Evolutionary conservation across 2,329 filamentous ascomycete genomes (phyloP).

Genomic region (Xylaria sp.): DNA sequence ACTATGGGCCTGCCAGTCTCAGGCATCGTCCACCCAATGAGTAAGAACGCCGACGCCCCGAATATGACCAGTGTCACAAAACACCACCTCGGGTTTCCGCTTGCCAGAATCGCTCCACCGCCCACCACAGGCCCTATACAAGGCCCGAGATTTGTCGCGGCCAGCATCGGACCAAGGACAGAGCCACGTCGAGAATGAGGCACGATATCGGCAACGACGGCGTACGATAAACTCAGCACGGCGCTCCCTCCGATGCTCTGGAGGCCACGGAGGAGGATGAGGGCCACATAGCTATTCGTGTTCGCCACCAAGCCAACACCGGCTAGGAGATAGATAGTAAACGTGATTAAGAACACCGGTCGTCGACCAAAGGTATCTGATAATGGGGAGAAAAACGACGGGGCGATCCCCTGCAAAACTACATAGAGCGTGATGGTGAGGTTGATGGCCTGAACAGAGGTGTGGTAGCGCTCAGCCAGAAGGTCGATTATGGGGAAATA

Average conservation of each 20-base stretch:
- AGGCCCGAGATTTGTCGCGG: conserved; percentile 7
- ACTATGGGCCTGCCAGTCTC: conserved; percentile 19
- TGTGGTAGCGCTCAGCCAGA: neutral
- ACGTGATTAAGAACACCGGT: neutral
- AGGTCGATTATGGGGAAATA: conserved; percentile 15
- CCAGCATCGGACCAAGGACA: conserved; percentile 13
- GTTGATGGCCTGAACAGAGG: conserved; percentile 21
- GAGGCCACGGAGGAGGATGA: conserved; percentile 28
- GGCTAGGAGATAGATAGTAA: conserved; percentile 55
- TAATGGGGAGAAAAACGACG: neutral
- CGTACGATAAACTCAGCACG: conserved; percentile 1
- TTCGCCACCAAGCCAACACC: conserved; percentile 57
- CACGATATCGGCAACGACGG: conserved; percentile 13
- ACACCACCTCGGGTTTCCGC: neutral
- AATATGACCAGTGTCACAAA: conserved; percentile 17
- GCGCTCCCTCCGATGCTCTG: conserved; percentile 32
- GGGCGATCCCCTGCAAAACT: conserved; percentile 12
- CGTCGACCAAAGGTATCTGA: neutral
- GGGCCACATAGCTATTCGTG: conserved; percentile 22
- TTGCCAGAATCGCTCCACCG: conserved; percentile 5
- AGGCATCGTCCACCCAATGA: neutral
- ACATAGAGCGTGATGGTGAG: conserved; percentile 20
- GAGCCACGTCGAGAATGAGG: conserved; percentile 8
- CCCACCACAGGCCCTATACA: conserved; percentile 17
- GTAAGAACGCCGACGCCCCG: neutral